These are phyloP conservation scores for Mortierella sp. DNA, from an alignment of 371 early-diverging fungal genomes.

Conservation along the genomic window DNA sequence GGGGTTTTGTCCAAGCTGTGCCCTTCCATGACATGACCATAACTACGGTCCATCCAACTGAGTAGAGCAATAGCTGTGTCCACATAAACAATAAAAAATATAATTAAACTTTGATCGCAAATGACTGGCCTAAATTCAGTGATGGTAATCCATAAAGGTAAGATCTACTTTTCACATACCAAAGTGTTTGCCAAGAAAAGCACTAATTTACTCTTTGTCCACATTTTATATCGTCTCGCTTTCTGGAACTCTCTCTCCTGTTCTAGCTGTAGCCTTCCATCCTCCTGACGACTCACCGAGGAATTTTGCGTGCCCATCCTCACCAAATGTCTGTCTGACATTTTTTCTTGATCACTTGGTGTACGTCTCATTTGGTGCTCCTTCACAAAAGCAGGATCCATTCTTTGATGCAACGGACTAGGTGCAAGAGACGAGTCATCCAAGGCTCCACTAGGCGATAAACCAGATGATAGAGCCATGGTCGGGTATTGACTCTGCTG, in stretches of 20 bases:
- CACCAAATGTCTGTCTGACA: not conserved
- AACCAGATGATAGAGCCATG: not conserved
- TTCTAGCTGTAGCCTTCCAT: conserved; percentile 36
- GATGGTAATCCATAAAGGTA: not conserved
- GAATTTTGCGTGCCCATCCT: conserved; percentile 1
- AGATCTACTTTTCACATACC: conserved; percentile 40
- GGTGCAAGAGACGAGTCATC: conserved; percentile 20
- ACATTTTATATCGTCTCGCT: conserved; percentile 22
- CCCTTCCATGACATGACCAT: conserved; percentile 37
- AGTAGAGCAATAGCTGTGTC: conserved; percentile 63
- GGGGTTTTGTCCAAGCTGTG: conserved; percentile 30
- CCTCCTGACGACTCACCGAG: conserved; percentile 33
- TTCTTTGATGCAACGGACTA: conserved; percentile 10
- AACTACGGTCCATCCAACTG: conserved; percentile 37
- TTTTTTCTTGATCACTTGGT: not conserved
- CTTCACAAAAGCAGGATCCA: conserved; percentile 24
- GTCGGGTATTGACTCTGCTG: conserved; percentile 8
- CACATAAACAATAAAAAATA: not conserved
- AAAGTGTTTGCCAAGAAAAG: conserved; percentile 65
- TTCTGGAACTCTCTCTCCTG: conserved; percentile 25
- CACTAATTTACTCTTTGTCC: conserved; percentile 68
- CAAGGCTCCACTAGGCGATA: conserved; percentile 9
- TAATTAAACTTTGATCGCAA: conserved; percentile 1
- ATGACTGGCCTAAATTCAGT: not conserved
- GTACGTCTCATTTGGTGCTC: conserved; percentile 14